Conservation (phyloP, 257 asterid genomes). For the Scutellaria barbata region DNA sequence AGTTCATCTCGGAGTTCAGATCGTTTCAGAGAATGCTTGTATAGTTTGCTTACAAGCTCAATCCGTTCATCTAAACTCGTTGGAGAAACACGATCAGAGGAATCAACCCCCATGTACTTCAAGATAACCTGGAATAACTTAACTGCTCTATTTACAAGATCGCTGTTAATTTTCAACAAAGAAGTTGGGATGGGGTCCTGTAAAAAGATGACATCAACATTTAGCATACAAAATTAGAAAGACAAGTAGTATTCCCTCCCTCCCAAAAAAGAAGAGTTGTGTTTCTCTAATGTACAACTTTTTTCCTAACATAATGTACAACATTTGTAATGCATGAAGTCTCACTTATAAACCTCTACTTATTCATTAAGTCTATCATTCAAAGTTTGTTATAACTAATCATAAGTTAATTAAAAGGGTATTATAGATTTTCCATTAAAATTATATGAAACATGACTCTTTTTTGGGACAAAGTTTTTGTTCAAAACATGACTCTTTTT, state of each 20-base stretch:
- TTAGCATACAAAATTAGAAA: conserved; percentile 32
- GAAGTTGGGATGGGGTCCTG: conserved; percentile 98
- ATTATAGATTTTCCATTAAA: too few relatives aligned
- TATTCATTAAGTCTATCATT: too few relatives aligned
- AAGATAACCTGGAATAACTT: conserved; percentile 86
- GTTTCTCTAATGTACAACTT: too few relatives aligned
- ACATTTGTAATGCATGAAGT: too few relatives aligned
- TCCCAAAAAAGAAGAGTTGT: too few relatives aligned
- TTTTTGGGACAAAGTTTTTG: too few relatives aligned
- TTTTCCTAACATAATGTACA: too few relatives aligned
- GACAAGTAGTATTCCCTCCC: not conserved
- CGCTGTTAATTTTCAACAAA: conserved; percentile 75
- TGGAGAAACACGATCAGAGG: conserved; percentile 63
- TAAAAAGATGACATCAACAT: conserved; percentile 38
- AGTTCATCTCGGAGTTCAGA: conserved; percentile 98
- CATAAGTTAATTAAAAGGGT: too few relatives aligned
- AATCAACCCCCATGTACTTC: conserved; percentile 90
- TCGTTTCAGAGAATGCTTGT: conserved; percentile 88
- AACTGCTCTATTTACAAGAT: conserved; percentile 78
- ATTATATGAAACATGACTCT: too few relatives aligned
- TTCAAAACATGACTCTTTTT: too few relatives aligned
- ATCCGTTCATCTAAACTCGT: conserved; percentile 76
- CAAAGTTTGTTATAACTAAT: too few relatives aligned
- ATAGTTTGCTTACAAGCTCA: conserved; percentile 84
- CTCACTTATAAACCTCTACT: too few relatives aligned